These are phyloP conservation scores for Paramecium octaurelia DNA, from an alignment of 73 alveolate species.

Conservation along the genomic window DNA sequence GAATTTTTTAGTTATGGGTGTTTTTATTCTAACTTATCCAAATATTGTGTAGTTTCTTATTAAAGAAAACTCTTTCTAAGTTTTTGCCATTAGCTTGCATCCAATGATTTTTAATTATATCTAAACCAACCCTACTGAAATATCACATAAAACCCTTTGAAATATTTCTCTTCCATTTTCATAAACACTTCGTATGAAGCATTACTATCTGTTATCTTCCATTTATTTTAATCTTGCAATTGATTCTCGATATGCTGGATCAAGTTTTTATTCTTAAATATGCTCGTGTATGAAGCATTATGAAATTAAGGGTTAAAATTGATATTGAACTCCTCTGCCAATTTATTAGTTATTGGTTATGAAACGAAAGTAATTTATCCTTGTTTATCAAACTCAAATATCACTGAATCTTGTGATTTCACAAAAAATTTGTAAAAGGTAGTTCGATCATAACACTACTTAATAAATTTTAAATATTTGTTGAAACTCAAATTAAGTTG, in stretches of 20 bases:
- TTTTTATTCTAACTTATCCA: constrained; percentile 33
- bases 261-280: background rate
- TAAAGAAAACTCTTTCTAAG: background rate
- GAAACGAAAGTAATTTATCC: constrained; percentile 18
- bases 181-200: constrained; percentile 8
- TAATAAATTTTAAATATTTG: background rate
- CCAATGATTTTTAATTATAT: background rate
- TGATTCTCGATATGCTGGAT: constrained; percentile 2
- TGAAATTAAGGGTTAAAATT: constrained; percentile 3
- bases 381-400: constrained; percentile 27
- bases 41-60: background rate
- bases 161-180: constrained; percentile 38
- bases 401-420: constrained; percentile 2
- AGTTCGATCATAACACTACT: constrained; percentile 30
- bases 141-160: constrained; percentile 34
- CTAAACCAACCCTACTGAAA: constrained; percentile 35
- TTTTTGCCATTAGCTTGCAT: background rate
- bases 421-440: constrained; percentile 29
- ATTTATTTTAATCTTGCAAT: constrained; percentile 8
- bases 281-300: constrained; percentile 35
- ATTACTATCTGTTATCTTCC: constrained; percentile 21
- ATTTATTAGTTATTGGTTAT: background rate
- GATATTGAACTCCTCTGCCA: background rate
- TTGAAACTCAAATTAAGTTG: background rate
- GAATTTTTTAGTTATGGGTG: background rate